Evolutionary conservation across 1,139 yeast genomes (phyloP).

Genomic region (Nakaseomyces sp.): DNA sequence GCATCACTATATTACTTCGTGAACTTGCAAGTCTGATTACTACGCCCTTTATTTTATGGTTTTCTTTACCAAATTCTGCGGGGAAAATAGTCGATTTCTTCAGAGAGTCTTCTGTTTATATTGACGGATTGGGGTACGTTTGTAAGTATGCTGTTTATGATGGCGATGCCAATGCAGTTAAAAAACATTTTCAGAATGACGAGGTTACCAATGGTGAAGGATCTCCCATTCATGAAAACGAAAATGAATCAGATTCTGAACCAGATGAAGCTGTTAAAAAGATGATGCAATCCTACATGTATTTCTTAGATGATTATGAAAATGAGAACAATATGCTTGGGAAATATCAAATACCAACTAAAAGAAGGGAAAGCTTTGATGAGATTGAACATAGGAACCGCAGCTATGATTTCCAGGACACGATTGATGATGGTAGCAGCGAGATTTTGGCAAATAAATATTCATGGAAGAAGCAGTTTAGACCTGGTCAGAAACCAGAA

Average conservation of each 20-base stretch:
- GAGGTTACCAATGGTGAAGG: conserved; percentile 5
- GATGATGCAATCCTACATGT: conserved; percentile 84
- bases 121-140: conserved; percentile 90
- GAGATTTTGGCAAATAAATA: conserved; percentile 17
- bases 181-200: conserved; percentile 10
- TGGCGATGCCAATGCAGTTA: conserved; percentile 47
- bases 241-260: conserved; percentile 13
- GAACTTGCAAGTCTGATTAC: conserved; percentile 74
- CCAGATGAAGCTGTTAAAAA: conserved; percentile 62
- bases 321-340: conserved; percentile 33
- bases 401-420: neutral
- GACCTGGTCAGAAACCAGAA: conserved; percentile 27
- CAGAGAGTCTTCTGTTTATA: conserved; percentile 78
- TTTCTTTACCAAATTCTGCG: conserved; percentile 61
- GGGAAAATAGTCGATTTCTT: conserved; percentile 81
- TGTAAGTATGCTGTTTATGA: conserved; percentile 92
- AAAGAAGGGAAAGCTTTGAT: conserved; percentile 8
- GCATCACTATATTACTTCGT: conserved; percentile 59
- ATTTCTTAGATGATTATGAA: conserved; percentile 79
- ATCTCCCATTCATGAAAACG: conserved; percentile 1
- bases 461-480: conserved; percentile 31
- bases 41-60: conserved; percentile 84
- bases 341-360: conserved; percentile 28
- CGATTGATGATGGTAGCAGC: conserved; percentile 5
- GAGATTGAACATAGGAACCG: conserved; percentile 7